phyloP scores from a whole-genome alignment of 441 rosid genomes.

The Populus tomentosa region DNA sequence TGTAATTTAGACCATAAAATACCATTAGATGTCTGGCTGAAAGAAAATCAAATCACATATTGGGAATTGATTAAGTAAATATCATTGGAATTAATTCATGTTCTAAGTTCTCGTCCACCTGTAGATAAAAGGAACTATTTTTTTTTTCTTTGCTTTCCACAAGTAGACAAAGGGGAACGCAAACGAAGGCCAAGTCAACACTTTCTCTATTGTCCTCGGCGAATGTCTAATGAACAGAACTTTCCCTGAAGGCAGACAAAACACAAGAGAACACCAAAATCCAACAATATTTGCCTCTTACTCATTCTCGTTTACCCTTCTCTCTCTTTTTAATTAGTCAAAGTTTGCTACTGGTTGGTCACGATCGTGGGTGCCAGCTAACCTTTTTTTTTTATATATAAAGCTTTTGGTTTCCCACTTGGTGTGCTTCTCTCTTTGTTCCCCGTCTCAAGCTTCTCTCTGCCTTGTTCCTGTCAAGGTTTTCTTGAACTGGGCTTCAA shows the following conservation, averaged over 20 bases:
- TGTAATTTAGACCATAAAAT: background rate
- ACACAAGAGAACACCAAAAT: constrained; percentile 10
- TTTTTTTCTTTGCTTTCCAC: background rate
- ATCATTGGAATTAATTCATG: too few species aligned
- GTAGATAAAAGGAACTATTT: background rate
- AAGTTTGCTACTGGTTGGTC: constrained; percentile 13
- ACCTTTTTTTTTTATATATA: background rate
- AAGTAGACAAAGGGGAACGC: background rate
- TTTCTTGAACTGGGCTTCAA: background rate
- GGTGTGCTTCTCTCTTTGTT: background rate
- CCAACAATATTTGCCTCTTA: constrained; percentile 1
- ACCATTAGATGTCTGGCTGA: background rate
- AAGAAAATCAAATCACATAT: background rate
- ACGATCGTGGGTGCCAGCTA: constrained; percentile 23
- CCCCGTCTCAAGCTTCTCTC: background rate
- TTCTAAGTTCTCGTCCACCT: background rate
- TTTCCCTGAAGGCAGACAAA: constrained; percentile 16
- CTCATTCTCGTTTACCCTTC: background rate
- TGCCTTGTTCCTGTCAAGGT: background rate
- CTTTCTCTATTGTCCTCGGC: constrained; percentile 1
- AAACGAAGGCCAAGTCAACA: constrained; percentile 14
- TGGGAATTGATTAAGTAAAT: background rate
- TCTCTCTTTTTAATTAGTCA: constrained; percentile 18
- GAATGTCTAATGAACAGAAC: background rate
- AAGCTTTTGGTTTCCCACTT: background rate